Conservation (phyloP, 176 grass and related monocot genomes). For the Lolium rigidum region DNA sequence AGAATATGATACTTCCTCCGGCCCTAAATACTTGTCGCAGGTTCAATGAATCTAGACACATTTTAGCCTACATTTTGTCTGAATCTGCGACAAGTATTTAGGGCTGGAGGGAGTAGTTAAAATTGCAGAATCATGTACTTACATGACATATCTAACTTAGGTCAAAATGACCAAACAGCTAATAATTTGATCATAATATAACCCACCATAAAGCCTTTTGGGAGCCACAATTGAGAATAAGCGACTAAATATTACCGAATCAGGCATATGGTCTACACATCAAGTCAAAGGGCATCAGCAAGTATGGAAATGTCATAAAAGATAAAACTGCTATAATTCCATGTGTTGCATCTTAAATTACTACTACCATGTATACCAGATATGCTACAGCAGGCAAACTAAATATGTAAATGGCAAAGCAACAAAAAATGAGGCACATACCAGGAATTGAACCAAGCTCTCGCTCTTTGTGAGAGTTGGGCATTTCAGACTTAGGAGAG, state of each 20-base stretch:
- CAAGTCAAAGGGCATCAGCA: not conserved
- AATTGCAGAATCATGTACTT: not conserved
- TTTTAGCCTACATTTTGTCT: too few relatives aligned
- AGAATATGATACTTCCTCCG: not conserved
- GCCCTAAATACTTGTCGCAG: too few relatives aligned
- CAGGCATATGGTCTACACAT: not conserved
- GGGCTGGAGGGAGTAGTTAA: not conserved
- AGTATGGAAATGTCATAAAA: constrained; percentile 18
- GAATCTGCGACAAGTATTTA: too few relatives aligned
- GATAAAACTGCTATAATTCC: not conserved
- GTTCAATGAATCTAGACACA: too few relatives aligned
- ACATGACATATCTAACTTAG: not conserved
- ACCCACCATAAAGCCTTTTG: not conserved
- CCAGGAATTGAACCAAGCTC: constrained; percentile 63
- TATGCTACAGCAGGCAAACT: constrained; percentile 29
- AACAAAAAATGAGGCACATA: constrained; percentile 49
- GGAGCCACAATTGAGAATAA: not conserved
- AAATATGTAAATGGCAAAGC: constrained; percentile 44
- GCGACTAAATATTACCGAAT: not conserved
- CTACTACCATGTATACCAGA: constrained; percentile 32
- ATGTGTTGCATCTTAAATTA: constrained; percentile 13
- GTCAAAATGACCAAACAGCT: constrained; percentile 18
- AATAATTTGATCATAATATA: not conserved
- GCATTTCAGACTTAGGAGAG: constrained; percentile 80
- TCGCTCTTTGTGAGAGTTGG: constrained; percentile 80